phyloP scores from a whole-genome alignment of 225 moss, liverwort and hornwort genomes.

The Bryum argenteum region DNA sequence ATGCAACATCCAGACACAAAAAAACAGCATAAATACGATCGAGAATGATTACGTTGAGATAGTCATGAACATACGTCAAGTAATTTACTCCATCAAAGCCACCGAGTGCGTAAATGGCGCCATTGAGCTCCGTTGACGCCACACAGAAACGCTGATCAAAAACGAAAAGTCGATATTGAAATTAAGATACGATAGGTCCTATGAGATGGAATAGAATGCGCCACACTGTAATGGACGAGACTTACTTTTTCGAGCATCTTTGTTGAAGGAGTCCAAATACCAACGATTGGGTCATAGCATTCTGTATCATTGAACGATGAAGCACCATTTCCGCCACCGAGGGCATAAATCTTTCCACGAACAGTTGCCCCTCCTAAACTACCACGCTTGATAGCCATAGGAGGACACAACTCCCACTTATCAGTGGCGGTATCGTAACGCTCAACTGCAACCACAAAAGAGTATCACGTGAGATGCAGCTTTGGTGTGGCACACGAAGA shows the following conservation, averaged over 20 bases:
- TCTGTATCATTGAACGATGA: conserved; percentile 76
- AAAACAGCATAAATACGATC: not conserved
- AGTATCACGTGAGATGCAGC: conserved; percentile 11
- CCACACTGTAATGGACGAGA: conserved; percentile 17
- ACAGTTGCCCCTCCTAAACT: conserved; percentile 82
- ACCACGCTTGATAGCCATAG: conserved; percentile 83
- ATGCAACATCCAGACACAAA: not conserved
- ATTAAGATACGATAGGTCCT: not conserved
- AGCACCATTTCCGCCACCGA: conserved; percentile 88
- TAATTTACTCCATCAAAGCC: conserved; percentile 92
- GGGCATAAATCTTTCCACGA: conserved; percentile 76
- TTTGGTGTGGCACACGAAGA: not conserved
- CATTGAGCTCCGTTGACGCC: conserved; percentile 76
- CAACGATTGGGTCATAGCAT: conserved; percentile 77
- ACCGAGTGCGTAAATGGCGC: conserved; percentile 83
- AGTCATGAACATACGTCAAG: conserved; percentile 59
- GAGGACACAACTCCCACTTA: conserved; percentile 67
- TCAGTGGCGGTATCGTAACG: conserved; percentile 59
- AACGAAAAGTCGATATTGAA: conserved; percentile 6
- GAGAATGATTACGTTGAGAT: conserved; percentile 24
- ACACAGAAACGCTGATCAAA: conserved; percentile 81
- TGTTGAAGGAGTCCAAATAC: conserved; percentile 68
- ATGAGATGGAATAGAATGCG: not conserved
- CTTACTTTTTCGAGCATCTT: conserved; percentile 83
- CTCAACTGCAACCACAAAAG: conserved; percentile 59